Evolutionary conservation across 2,329 filamentous ascomycete genomes (phyloP), one percentile per base, ranked within the genome.

Genomic region (Colletotrichum orchidophilum): DNA sequence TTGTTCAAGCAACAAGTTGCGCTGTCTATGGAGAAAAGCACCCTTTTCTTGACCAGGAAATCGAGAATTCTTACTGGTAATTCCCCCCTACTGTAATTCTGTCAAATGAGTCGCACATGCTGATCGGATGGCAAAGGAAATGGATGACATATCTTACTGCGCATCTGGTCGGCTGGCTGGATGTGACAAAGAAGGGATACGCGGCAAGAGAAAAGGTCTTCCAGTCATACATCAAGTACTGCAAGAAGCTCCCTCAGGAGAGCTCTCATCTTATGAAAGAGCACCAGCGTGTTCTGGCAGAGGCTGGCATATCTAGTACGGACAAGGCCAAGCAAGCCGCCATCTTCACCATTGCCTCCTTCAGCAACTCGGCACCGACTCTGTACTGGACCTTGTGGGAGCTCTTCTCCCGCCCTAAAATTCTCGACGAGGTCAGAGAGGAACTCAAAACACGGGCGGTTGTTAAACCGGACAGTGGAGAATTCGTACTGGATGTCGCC

Each of bases 311-410:
- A 35, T 21, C 52, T 7, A n/a, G 21, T 24, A 61, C 33, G 21
- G 69, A 73, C 24, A 65, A 35, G 13, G 46, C 42, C 27, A 63
- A 63, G 29, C 60, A 63, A 24, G 60, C 46, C 4, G 60, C 53
- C 9, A 57, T 57, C 9, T 57, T 57, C 27, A 57, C 53, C 5
- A 57, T 57, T 57, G 53, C 53, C 53, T 57, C 53, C 21, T 52
- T 52, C 49, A 78, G 79, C 52, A 87, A 87, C 73, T 83, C 83
- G 0, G 76, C 80, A 6, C 82, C 82, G 0, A 79, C 83, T 0
- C 75, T 76, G 1, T 87, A 86, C 76, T 87, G 85, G 85, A 69
- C 82, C 3, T 39, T 87, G 0, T 81, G 79, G 73, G 80, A 85
- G 46, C 75, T 87, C 12, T 85, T 79, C 75, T 82, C 81, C 5